Percentiles rank a stretch among this genome's conserved stretches.
Evolutionary conservation across 495 filamentous ascomycete species (phyloP).

Genomic region (Elasticomyces elasticus): DNA sequence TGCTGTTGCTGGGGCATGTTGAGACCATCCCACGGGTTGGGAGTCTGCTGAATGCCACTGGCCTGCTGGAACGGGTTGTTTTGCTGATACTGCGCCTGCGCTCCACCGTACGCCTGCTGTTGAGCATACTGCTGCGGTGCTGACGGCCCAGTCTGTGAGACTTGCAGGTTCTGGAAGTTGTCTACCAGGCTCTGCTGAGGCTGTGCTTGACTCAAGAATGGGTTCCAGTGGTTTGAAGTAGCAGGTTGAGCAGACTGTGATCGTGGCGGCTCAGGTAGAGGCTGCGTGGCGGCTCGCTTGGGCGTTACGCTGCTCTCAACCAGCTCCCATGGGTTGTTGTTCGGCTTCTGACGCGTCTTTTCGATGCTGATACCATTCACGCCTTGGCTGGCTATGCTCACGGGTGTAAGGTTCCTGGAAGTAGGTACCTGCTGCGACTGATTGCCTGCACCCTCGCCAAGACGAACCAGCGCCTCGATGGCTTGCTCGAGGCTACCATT

Average conservation of each 20-base stretch:
- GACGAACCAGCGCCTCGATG: slow-evolving; percentile 67
- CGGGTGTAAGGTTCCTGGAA: slow-evolving; percentile 13
- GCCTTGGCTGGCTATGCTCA: slow-evolving; percentile 12
- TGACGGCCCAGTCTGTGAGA: slow-evolving; percentile 14
- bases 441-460: slow-evolving; percentile 52
- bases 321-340: slow-evolving; percentile 20
- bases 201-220: slow-evolving; percentile 18
- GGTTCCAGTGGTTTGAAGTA: slow-evolving; percentile 16
- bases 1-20: slow-evolving; percentile 1
- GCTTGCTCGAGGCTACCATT: slow-evolving; percentile 75
- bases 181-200: slow-evolving; percentile 11
- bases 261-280: slow-evolving; percentile 14
- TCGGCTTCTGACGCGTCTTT: slow-evolving; percentile 16
- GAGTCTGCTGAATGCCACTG: too few species aligned
- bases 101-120: slow-evolving; percentile 22
- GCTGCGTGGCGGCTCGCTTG: slow-evolving; percentile 12
- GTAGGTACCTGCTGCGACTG: slow-evolving; percentile 9
- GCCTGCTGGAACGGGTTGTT: slow-evolving; percentile 17
- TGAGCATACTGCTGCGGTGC: slow-evolving; percentile 21
- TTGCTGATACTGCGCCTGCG: slow-evolving; percentile 37
- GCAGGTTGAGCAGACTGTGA: slow-evolving; percentile 16
- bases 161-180: slow-evolving; percentile 19
- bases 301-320: neutral
- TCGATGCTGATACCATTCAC: slow-evolving; percentile 20
- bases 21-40: slow-evolving; percentile 8